Conservation (phyloP, 208 protist genomes). For the Acanthamoeba healyi region DNA sequence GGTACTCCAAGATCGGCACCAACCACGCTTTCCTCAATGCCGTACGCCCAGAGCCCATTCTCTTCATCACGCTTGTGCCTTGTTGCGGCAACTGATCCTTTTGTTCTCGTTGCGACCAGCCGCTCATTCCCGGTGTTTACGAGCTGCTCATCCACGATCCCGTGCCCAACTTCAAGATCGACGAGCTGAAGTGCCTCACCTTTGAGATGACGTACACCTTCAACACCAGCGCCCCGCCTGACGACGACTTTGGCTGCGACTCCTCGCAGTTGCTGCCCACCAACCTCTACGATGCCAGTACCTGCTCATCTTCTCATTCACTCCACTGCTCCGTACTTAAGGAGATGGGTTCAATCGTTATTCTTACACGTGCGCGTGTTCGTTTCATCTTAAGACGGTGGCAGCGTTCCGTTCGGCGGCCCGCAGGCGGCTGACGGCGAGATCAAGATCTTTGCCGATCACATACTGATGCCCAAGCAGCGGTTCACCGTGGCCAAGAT, state of each 20-base stretch:
- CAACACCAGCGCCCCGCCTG: background rate
- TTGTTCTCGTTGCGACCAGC: background rate
- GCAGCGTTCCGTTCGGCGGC: constrained; percentile 71
- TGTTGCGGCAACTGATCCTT: too few species aligned
- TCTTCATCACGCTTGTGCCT: background rate
- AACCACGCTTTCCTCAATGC: constrained; percentile 69
- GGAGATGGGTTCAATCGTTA: background rate
- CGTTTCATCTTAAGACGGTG: constrained; percentile 44
- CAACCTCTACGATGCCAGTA: background rate
- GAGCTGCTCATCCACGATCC: constrained; percentile 50
- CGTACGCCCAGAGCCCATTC: background rate
- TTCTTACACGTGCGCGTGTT: background rate
- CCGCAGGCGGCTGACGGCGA: constrained; percentile 35
- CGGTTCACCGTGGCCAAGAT: background rate
- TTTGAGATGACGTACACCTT: constrained; percentile 49
- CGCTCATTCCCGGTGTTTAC: constrained; percentile 26
- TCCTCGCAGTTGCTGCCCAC: constrained; percentile 24
- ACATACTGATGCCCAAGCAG: constrained; percentile 27
- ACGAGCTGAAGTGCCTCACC: constrained; percentile 52
- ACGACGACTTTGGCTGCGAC: constrained; percentile 14
- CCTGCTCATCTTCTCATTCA: background rate
- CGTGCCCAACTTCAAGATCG: constrained; percentile 21
- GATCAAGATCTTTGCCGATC: constrained; percentile 17
- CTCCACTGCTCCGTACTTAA: background rate
- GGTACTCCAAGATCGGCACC: constrained; percentile 30